These are phyloP conservation scores for Penicillium ucsense DNA, from an alignment of 495 filamentous ascomycete genomes.

Conservation along the genomic window DNA sequence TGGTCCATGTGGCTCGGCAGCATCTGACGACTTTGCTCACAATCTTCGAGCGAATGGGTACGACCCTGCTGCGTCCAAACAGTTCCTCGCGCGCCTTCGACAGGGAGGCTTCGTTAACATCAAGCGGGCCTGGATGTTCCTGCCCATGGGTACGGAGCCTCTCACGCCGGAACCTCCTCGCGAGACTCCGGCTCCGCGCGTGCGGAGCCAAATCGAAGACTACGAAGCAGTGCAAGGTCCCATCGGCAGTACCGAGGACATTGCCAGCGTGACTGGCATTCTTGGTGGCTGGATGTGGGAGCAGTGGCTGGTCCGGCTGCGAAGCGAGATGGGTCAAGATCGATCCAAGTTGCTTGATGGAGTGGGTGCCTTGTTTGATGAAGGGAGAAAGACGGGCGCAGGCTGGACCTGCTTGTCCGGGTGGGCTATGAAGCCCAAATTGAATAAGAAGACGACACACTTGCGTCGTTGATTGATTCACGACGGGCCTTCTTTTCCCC, in stretches of 20 bases:
- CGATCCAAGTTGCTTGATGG: slow-evolving; percentile 60
- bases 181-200: slow-evolving; percentile 45
- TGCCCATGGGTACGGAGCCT: slow-evolving; percentile 70
- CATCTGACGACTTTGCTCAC: slow-evolving; percentile 81
- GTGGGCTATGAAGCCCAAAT: slow-evolving; percentile 75
- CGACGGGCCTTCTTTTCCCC: too few relatives aligned
- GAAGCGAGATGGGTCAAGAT: slow-evolving; percentile 70
- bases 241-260: slow-evolving; percentile 63
- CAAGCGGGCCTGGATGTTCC: slow-evolving; percentile 80
- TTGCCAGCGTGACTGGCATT: slow-evolving; percentile 66
- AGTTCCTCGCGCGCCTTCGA: slow-evolving; percentile 64
- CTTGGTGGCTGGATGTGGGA: slow-evolving; percentile 92
- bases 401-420: slow-evolving; percentile 84
- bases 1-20: slow-evolving; percentile 64
- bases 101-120: slow-evolving; percentile 65
- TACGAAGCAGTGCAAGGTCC: slow-evolving; percentile 55
- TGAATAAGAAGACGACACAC: too few relatives aligned
- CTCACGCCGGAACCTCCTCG: slow-evolving; percentile 29
- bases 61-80: slow-evolving; percentile 72
- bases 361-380: slow-evolving; percentile 71
- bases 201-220: slow-evolving; percentile 38
- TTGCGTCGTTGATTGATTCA: too few relatives aligned
- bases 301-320: slow-evolving; percentile 83
- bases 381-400: slow-evolving; percentile 66
- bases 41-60: slow-evolving; percentile 79